A percentile compares a stretch with the other conserved stretches of the same genome.
These are phyloP conservation scores for Orychophragmus violaceus DNA, from an alignment of 345 rosid genomes.

Conservation along the genomic window DNA sequence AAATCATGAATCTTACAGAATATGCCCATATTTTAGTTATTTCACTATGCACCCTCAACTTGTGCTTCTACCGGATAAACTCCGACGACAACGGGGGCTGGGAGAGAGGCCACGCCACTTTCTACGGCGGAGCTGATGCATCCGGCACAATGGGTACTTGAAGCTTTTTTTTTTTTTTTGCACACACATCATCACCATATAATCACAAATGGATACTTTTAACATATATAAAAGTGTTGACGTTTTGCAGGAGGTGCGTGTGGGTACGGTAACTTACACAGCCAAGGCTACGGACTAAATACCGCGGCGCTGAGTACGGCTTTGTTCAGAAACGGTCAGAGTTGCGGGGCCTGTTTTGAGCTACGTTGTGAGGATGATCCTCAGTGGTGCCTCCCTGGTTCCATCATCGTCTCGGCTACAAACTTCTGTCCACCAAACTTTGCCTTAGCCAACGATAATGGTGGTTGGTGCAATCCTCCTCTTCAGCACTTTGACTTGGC, in stretches of 20 bases:
- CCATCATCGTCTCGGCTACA: slow-evolving; percentile 38
- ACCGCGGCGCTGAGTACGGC: slow-evolving; percentile 43
- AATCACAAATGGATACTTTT: not conserved
- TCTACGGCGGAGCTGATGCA: slow-evolving; percentile 31
- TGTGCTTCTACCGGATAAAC: slow-evolving; percentile 5
- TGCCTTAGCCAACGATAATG: slow-evolving; percentile 44
- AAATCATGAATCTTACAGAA: slow-evolving; percentile 20
- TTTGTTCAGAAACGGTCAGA: slow-evolving; percentile 39
- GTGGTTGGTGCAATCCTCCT: slow-evolving; percentile 71
- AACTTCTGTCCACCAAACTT: slow-evolving; percentile 57
- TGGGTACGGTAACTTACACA: slow-evolving; percentile 41
- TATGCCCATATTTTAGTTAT: not conserved
- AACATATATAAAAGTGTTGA: not conserved
- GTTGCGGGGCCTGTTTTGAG: slow-evolving; percentile 42
- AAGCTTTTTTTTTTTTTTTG: not conserved
- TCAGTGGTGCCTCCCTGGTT: slow-evolving; percentile 38
- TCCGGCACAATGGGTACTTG: slow-evolving; percentile 30
- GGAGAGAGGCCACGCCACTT: slow-evolving; percentile 34
- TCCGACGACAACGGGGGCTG: slow-evolving; percentile 12
- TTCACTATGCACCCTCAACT: slow-evolving; percentile 13
- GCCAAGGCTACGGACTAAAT: slow-evolving; percentile 41
- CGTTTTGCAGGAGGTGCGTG: slow-evolving; percentile 40
- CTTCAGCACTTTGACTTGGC: slow-evolving; percentile 57
- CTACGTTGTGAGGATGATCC: slow-evolving; percentile 35
- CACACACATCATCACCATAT: not conserved